These are phyloP conservation scores for Trypanosoma conorhini DNA, from an alignment of 208 protist species.

Conservation along the genomic window DNA sequence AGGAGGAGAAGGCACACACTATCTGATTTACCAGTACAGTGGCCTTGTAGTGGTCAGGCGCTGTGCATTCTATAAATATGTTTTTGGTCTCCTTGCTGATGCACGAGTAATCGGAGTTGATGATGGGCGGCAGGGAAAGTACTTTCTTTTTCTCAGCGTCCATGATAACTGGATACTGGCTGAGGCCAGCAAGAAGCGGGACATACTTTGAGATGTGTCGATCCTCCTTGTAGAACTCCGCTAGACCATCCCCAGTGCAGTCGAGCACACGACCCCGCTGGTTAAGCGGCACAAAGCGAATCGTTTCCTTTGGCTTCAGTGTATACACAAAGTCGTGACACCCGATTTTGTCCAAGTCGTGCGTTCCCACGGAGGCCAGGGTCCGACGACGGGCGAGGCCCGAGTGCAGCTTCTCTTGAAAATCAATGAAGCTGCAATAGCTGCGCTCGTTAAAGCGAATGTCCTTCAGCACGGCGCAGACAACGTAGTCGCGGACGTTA, in stretches of 20 bases:
- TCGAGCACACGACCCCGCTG: constrained; percentile 63
- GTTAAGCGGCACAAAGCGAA: constrained; percentile 95
- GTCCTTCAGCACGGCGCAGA: constrained; percentile 97
- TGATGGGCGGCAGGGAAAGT: constrained; percentile 99
- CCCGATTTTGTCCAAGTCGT: constrained; percentile 98
- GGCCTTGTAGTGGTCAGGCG: constrained; percentile 96
- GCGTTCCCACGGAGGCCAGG: constrained; percentile 99
- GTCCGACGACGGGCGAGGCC: constrained; percentile 97
- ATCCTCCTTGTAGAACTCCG: constrained; percentile 87
- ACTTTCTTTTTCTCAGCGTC: constrained; percentile 69
- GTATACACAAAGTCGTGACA: constrained; percentile 92
- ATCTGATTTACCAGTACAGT: constrained; percentile 97
- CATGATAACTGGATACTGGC: constrained; percentile 85
- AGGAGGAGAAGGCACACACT: constrained; percentile 95
- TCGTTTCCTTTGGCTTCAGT: constrained; percentile 75
- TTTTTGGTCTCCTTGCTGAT: constrained; percentile 97
- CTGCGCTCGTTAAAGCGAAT: constrained; percentile 94
- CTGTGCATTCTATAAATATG: constrained; percentile 99
- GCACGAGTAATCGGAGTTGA: constrained; percentile 98
- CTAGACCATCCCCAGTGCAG: constrained; percentile 84
- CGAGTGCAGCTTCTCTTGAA: constrained; percentile 99
- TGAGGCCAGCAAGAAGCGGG: constrained; percentile 66
- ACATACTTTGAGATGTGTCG: constrained; percentile 90
- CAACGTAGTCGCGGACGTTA: constrained; percentile 95
- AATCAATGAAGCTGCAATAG: constrained; percentile 99